phyloP scores from a whole-genome alignment of 2,329 filamentous ascomycete species.

The Ustulina deusta region DNA sequence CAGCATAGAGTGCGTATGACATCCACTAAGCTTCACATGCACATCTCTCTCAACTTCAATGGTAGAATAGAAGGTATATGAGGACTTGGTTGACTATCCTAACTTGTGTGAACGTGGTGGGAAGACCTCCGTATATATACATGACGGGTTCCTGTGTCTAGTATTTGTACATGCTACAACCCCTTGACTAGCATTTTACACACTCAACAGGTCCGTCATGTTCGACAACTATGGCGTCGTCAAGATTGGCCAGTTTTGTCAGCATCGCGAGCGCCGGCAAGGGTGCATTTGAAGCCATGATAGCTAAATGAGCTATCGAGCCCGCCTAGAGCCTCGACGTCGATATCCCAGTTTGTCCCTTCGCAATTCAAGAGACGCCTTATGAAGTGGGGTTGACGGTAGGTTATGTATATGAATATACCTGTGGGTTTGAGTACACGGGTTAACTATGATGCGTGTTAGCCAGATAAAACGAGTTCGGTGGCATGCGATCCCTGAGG shows the following conservation, averaged over 20 bases:
- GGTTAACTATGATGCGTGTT: conserved; percentile 45
- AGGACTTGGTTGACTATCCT: too few relatives aligned
- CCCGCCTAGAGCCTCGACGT: conserved; percentile 57
- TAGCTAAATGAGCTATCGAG: conserved; percentile 61
- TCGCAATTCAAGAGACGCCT: conserved; percentile 59
- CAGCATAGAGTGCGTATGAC: too few relatives aligned
- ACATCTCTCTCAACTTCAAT: too few relatives aligned
- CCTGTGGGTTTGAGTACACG: conserved; percentile 62
- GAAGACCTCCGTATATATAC: too few relatives aligned
- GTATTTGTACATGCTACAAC: too few relatives aligned
- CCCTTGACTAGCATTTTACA: too few relatives aligned
- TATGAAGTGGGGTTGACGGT: conserved; percentile 67
- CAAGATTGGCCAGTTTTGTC: neutral
- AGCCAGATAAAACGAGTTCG: conserved; percentile 26
- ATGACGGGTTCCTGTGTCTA: too few relatives aligned
- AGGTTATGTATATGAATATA: conserved; percentile 65
- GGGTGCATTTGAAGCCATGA: conserved; percentile 26
- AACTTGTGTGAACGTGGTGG: too few relatives aligned
- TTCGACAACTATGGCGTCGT: too few relatives aligned
- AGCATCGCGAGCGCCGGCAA: conserved; percentile 15
- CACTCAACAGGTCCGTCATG: too few relatives aligned
- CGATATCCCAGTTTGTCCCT: conserved; percentile 57
- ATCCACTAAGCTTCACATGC: too few relatives aligned
- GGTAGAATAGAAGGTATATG: too few relatives aligned
- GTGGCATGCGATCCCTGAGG: neutral